A percentile compares a stretch with the other conserved stretches of the same genome.
These are phyloP conservation scores for Pyronema omphalodes DNA, from an alignment of 495 filamentous ascomycete genomes.

Conservation along the genomic window DNA sequence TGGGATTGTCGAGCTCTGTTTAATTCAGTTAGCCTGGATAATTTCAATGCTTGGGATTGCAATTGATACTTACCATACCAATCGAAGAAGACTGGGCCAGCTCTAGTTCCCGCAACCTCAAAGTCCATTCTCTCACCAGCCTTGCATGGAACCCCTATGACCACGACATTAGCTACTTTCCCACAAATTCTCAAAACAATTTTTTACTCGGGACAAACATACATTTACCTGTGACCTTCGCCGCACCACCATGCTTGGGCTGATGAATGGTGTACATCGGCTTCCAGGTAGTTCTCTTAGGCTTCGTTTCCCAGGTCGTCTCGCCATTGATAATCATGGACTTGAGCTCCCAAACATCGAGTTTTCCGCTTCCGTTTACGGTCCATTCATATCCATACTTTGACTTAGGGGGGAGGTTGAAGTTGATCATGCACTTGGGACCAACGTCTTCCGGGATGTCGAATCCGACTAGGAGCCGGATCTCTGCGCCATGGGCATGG, in stretches of 20 bases:
- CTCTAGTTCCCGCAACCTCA: background rate
- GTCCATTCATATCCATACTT: background rate
- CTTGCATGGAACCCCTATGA: background rate
- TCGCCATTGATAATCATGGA: background rate
- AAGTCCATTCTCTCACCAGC: constrained; percentile 3
- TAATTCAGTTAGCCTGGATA: background rate
- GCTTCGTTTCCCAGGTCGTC: constrained; percentile 1
- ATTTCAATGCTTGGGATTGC: background rate
- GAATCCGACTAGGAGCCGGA: constrained; percentile 2
- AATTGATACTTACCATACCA: constrained; percentile 3
- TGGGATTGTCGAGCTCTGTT: constrained; percentile 2
- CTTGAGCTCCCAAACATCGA: constrained; percentile 3
- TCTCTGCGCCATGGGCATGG: background rate
- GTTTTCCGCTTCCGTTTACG: background rate
- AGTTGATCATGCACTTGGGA: constrained; percentile 3
- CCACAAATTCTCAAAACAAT: background rate
- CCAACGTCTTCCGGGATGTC: constrained; percentile 1
- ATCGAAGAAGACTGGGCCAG: background rate
- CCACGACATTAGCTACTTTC: background rate
- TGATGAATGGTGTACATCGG: background rate
- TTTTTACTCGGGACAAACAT: background rate
- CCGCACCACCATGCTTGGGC: background rate
- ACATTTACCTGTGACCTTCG: background rate
- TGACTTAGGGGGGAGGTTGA: background rate
- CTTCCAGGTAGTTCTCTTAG: background rate